These are phyloP conservation scores for Scalesia atractyloides DNA, from an alignment of 129 eudicot genomes.

Conservation along the genomic window DNA sequence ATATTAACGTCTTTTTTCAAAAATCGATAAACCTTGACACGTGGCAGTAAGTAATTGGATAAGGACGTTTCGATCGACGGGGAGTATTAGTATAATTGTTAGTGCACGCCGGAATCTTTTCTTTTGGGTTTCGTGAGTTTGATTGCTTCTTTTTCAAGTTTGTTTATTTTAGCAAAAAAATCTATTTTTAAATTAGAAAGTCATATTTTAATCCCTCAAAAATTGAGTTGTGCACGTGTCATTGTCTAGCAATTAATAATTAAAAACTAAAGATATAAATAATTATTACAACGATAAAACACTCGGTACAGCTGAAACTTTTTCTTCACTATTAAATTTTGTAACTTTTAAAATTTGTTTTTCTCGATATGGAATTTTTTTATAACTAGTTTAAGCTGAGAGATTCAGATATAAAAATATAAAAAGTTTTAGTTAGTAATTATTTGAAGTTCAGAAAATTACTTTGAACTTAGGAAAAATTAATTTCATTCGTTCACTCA, in stretches of 20 bases:
- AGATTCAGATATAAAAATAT: background rate
- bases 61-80: constrained; percentile 15
- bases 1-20: background rate
- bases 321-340: background rate
- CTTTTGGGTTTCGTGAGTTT: constrained; percentile 29
- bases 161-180: constrained; percentile 24
- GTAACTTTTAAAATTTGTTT: background rate
- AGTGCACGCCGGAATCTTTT: constrained; percentile 50
- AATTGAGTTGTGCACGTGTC: constrained; percentile 41
- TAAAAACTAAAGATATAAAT: background rate
- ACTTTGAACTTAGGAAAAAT: too few relatives aligned
- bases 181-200: background rate
- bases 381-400: background rate
- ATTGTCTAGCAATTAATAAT: constrained; percentile 19
- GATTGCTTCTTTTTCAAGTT: constrained; percentile 47
- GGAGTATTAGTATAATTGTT: constrained; percentile 35
- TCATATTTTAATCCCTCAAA: constrained; percentile 29
- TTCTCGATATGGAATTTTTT: background rate
- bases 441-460: too few relatives aligned
- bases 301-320: background rate
- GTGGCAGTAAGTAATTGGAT: constrained; percentile 15
- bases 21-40: constrained; percentile 8
- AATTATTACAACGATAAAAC: background rate
- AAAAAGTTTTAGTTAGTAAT: background rate
- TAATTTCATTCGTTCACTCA: too few relatives aligned